Base-by-base conservation (phyloP, 495 filamentous ascomycete genomes). In the Penicillium longicatenatum region DNA sequence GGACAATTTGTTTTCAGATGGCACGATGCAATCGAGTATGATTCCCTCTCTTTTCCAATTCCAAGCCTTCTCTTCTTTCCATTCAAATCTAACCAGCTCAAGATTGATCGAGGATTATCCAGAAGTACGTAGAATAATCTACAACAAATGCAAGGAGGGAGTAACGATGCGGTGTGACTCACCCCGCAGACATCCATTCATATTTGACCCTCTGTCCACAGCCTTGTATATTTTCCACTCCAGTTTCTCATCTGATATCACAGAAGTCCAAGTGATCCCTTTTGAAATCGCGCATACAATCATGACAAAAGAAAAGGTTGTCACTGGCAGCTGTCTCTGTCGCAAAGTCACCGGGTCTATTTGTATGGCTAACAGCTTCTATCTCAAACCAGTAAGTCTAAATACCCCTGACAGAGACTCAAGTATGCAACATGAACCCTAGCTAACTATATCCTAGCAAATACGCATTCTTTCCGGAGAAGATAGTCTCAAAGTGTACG, bases 271-370 rank as follows among this genome's bases (percentile, higher is more conserved):
- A 35, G 9, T 0, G 1, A 12, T 14, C 6, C 3, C 4, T 11
- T 33, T 9, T 2, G 31, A 11, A 20, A 9, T 6, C 14, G 4
- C 7, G 0, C 4, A 3, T 22, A 5, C 20, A 14, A 46, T 8
- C 22, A 46, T 46, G 43, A 14, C 43, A 22, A 22, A 48, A 5
- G 14, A 48, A 17, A 30, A 30, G 19, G 10, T 31, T 4, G 16
- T 29, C 12, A 26, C 12, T 12, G 45, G 45, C 45, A 17, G 45
- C 45, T 48, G 45, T 19, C 45, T 48, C 22, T 48, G 45, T 29
- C 45, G 45, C 21, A 48, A 48, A 3, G 24, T 29, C 24, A 48
- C 22, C 12, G 45, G 45, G 20, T 48, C 45, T 3, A 17, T 30
- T 14, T 48, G 12, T 22, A 29, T 48, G 24, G 45, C 45, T 12